These are phyloP conservation scores for Citrus reticulata DNA, from an alignment of 345 rosid genomes.

Conservation along the genomic window DNA sequence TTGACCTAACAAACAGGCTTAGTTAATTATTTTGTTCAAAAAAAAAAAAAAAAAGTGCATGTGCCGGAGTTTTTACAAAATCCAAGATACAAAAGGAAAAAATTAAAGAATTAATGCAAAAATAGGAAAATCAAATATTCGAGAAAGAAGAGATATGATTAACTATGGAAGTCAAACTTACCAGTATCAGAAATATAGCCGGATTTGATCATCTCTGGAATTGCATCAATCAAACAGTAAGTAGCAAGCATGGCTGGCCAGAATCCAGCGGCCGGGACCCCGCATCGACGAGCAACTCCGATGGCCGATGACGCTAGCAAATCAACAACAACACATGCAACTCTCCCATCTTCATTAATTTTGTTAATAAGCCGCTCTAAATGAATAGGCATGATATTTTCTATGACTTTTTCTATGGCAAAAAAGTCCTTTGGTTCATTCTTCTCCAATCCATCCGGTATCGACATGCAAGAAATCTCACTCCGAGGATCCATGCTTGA, in stretches of 20 bases:
- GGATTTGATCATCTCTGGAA: slow-evolving; percentile 52
- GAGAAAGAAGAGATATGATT: neutral
- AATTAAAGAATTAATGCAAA: neutral
- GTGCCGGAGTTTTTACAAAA: neutral
- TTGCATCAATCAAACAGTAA: slow-evolving; percentile 49
- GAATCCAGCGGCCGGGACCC: slow-evolving; percentile 58
- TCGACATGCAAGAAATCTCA: slow-evolving; percentile 28
- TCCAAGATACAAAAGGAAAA: neutral
- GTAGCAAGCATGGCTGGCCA: slow-evolving; percentile 77
- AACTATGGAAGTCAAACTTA: slow-evolving; percentile 1
- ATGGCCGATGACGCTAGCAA: slow-evolving; percentile 66
- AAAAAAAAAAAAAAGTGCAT: neutral
- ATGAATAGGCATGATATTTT: slow-evolving; percentile 52
- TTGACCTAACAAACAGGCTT: neutral
- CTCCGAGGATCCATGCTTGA: slow-evolving; percentile 5
- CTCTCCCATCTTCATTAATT: slow-evolving; percentile 24
- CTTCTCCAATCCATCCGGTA: slow-evolving; percentile 42
- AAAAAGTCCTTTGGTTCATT: slow-evolving; percentile 50
- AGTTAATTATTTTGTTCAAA: neutral
- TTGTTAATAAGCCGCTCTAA: slow-evolving; percentile 40
- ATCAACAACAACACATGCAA: slow-evolving; percentile 64
- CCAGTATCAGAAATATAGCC: slow-evolving; percentile 57
- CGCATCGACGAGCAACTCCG: slow-evolving; percentile 48
- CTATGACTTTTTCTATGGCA: slow-evolving; percentile 58
- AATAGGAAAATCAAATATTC: neutral